phyloP scores from a whole-genome alignment of 2,329 filamentous ascomycete genomes.

The Penicillium brasilianum region DNA sequence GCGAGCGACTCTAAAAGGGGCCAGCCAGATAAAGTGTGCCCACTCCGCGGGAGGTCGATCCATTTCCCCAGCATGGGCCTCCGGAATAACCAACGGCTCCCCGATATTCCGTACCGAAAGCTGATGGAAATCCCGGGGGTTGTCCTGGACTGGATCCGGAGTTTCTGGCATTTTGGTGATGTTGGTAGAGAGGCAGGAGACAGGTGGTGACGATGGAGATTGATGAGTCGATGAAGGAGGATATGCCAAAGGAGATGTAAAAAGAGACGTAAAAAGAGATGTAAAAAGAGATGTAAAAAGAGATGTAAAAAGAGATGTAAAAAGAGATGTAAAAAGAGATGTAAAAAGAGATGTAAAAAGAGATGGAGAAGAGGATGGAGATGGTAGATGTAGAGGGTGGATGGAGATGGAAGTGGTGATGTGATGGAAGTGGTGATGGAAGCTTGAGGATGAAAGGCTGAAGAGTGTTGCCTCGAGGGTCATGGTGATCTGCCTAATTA shows the following conservation, averaged over 20 bases:
- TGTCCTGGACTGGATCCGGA: too few relatives aligned
- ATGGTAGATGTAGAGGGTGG: background rate
- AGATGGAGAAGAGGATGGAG: too few relatives aligned
- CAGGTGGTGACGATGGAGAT: too few relatives aligned
- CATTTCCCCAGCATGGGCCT: background rate
- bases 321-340: too few relatives aligned
- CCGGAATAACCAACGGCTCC: background rate
- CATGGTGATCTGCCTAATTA: too few relatives aligned
- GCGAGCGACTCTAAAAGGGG: background rate
- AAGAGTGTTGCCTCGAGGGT: background rate
- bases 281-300: too few relatives aligned
- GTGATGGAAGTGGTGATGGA: background rate
- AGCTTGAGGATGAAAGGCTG: background rate
- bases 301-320: too few relatives aligned
- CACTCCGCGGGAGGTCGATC: background rate
- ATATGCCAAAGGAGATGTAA: too few relatives aligned
- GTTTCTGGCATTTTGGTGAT: background rate
- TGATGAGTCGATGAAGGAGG: too few relatives aligned
- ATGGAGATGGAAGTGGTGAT: background rate
- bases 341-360: too few relatives aligned
- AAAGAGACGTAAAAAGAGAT: too few relatives aligned
- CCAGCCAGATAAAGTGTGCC: background rate
- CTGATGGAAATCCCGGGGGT: background rate
- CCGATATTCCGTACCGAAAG: background rate
- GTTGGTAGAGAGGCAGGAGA: background rate